Base-by-base conservation (phyloP, 2,329 filamentous ascomycete genomes). In the Cryphonectria japonica region DNA sequence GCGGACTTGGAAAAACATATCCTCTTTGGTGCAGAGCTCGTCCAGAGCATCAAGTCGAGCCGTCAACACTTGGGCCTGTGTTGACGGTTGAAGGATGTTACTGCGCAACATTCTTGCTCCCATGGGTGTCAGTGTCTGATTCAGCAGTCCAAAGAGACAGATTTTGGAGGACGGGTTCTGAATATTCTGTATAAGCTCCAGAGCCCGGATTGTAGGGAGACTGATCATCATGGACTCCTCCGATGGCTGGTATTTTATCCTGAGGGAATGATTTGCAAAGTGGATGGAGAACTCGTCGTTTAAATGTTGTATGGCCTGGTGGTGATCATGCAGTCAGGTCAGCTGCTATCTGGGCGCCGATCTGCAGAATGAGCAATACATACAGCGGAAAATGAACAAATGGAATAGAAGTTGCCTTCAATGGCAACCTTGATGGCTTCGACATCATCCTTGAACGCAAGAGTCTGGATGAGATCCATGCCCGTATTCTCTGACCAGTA, bases 151-250 rank as follows among this genome's bases (percentile, higher is more conserved):
- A 73, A 95, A 95, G 0, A 99, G 83, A 74, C 92, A 95, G 54
- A 95, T 89, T 73, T 90, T 93, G 0, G 94, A 97, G 75, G 92
- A 94, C 0, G 89, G 77, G 75, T 92, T 90, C 16, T 93, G 90
- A 0, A 95, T 78, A 75, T 98, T 99, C 76, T 97, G 94, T 37
- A 98, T 92, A 7, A 99, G 86, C 79, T 99, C 96, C 3, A 99
- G 84, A 0, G 94, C 94, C 52, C 91, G 87, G 39, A 98, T 93
- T 0, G 95, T 97, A 0, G 93, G 92, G 2, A 96, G 86, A 76
- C 98, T 95, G 75, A 98, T 97, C 88, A 97, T 93, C 95, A 98
- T 97, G 0, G 94, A 93, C 34, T 95, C 93, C 78, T 97, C 93
- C 0, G 94, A 94, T 0, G 94, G 92, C 76, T 95, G 91, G 75